phyloP scores from a whole-genome alignment of 345 rosid species.

The Melaleuca alternifolia region DNA sequence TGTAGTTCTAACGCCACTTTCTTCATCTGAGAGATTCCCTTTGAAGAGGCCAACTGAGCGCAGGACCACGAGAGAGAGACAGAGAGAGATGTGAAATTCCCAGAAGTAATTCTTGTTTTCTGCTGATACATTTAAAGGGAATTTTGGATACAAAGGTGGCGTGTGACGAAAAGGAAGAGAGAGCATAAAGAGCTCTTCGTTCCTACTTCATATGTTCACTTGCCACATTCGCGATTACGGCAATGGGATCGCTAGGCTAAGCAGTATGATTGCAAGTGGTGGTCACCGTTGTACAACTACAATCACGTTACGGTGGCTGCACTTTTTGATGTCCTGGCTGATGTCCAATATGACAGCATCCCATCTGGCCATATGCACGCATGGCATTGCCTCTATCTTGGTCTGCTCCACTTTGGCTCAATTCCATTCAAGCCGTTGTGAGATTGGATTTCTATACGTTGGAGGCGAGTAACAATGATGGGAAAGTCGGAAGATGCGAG shows the following conservation, averaged over 20 bases:
- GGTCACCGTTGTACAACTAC: background rate
- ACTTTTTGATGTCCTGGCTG: background rate
- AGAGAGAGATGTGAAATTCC: background rate
- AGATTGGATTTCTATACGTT: background rate
- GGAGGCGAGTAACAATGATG: background rate
- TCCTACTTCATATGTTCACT: background rate
- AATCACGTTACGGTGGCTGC: background rate
- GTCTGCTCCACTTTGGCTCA: background rate
- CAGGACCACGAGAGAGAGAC: too few relatives aligned
- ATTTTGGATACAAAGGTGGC: background rate
- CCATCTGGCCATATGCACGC: background rate
- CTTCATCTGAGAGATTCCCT: background rate
- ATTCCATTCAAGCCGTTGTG: background rate
- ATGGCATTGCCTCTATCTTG: background rate
- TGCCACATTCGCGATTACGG: background rate
- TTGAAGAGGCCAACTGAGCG: background rate
- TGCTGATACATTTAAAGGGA: background rate
- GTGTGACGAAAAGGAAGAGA: too few relatives aligned
- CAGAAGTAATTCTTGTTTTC: too few relatives aligned
- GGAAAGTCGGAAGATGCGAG: background rate
- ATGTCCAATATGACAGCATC: background rate
- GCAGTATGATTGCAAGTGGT: background rate
- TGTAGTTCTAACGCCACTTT: too few relatives aligned
- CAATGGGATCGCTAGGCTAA: background rate
- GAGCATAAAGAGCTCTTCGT: too few relatives aligned